phyloP scores from a whole-genome alignment of 1,284 basidiomycete species.

The Somion occarium region DNA sequence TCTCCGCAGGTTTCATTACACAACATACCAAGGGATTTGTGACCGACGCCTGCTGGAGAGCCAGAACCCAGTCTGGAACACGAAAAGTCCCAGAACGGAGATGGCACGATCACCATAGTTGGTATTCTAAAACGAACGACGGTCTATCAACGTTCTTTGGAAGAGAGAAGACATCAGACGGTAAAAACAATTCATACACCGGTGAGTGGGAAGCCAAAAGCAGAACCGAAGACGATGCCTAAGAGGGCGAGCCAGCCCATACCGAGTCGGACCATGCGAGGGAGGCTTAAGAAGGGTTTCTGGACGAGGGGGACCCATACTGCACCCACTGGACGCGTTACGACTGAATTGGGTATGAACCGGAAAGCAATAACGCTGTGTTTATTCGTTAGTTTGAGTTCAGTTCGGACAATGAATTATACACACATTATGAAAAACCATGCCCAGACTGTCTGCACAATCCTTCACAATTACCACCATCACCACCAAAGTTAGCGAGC shows the following conservation, averaged over 20 bases:
- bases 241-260: conserved; percentile 74
- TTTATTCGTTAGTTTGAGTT: conserved; percentile 5
- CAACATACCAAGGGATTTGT: conserved; percentile 59
- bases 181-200: conserved; percentile 34
- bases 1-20: not conserved
- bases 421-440: conserved; percentile 73
- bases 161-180: conserved; percentile 1
- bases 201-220: conserved; percentile 70
- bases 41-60: conserved; percentile 54
- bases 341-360: conserved; percentile 65
- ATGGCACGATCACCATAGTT: conserved; percentile 75
- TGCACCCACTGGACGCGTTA: conserved; percentile 61
- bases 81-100: conserved; percentile 71
- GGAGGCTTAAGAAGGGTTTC: conserved; percentile 67
- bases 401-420: too few relatives aligned
- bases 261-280: conserved; percentile 48
- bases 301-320: conserved; percentile 63
- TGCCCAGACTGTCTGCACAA: conserved; percentile 74
- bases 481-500: conserved; percentile 10
- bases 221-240: conserved; percentile 74
- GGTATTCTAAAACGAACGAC: conserved; percentile 42
- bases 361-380: conserved; percentile 74
- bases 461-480: too few relatives aligned
- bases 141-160: conserved; percentile 17
- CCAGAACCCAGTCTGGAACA: conserved; percentile 76